Percentiles rank a stretch among this genome's conserved stretches.
phyloP scores from a whole-genome alignment of 2,329 filamentous ascomycete species.

The Sphaerulina populicola region DNA sequence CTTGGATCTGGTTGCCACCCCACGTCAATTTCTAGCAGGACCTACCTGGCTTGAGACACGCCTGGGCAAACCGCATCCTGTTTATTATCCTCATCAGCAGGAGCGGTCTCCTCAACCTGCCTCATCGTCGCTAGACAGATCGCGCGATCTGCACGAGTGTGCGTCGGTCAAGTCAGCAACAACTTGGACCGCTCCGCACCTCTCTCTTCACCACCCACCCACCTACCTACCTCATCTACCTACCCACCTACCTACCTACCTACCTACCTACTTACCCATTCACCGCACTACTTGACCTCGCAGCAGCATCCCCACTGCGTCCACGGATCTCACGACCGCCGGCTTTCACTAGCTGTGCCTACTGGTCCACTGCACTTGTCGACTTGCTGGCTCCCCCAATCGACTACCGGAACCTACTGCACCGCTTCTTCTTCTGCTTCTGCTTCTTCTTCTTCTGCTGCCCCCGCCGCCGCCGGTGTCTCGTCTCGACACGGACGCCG shows the following conservation, averaged over 20 bases:
- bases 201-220: neutral
- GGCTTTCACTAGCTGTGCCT: conserved; percentile 36
- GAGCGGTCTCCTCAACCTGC: neutral
- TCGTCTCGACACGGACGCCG: conserved; percentile 13
- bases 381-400: conserved; percentile 6
- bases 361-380: conserved; percentile 9
- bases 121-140: conserved; percentile 4
- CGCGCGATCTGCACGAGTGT: conserved; percentile 1
- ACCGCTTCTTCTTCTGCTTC: neutral
- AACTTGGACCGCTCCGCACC: neutral
- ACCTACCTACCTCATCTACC: too few species aligned
- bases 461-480: conserved; percentile 6
- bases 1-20: neutral
- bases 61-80: neutral
- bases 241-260: too few species aligned
- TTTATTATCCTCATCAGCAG: neutral
- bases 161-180: neutral
- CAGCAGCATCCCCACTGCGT: too few species aligned
- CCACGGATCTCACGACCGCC: conserved; percentile 8
- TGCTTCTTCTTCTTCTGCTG: too few species aligned
- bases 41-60: conserved; percentile 5
- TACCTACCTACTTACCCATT: too few species aligned
- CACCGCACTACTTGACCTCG: too few species aligned
- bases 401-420: conserved; percentile 15
- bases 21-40: conserved; percentile 1